Evolutionary conservation across 192 early-diverging fungal genomes (phyloP), one percentile per base, ranked within the genome.

Genomic region (Umbelopsis sp.): DNA sequence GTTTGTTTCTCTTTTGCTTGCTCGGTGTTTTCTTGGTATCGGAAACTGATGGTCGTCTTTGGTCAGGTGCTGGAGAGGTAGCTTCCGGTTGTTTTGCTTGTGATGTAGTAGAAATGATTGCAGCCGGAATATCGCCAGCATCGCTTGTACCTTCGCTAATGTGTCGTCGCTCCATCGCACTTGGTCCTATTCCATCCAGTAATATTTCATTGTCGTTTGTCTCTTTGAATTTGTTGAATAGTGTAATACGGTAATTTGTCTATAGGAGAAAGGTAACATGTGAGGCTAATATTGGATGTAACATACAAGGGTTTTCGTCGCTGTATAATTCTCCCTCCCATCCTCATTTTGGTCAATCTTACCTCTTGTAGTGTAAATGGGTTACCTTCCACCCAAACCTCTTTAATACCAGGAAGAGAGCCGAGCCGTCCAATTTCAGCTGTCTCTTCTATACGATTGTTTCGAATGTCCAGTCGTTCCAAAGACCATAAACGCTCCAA

Each of bases 401-500:
- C 82, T 32, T 78, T 73, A 31, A 88, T 80, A 29, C 76, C 79
- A 20, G 82, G 84, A 3, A 88, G 45, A 4, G 78, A 76, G 0
- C 81, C 76, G 51, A 88, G 70, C 31, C 87, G 71, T 4, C 81
- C 80, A 34, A 88, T 68, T 65, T 88, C 87, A 5, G 73, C 80
- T n/a, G 77, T 76, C 36, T 88, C 87, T 12, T 76, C 75, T 51
- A 88, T 54, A 29, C 75, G 70, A 66, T 88, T 88, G 14, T 86
- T 82, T n/a, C 87, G 53, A 14, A 88, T 62, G 65, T 88, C 84
- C 10, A 88, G 52, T 65, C 79, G 79, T 45, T 88, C 87, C 66
- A 88, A 51, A 21, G 84, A 81, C 78, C 81, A 86, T 1, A 88
- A 65, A 51, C 87, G 69, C 66, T 88, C 87, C 44, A 88, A 65